These are phyloP conservation scores for Fusarium xylarioides DNA, from an alignment of 2,329 filamentous ascomycete species.

Conservation along the genomic window DNA sequence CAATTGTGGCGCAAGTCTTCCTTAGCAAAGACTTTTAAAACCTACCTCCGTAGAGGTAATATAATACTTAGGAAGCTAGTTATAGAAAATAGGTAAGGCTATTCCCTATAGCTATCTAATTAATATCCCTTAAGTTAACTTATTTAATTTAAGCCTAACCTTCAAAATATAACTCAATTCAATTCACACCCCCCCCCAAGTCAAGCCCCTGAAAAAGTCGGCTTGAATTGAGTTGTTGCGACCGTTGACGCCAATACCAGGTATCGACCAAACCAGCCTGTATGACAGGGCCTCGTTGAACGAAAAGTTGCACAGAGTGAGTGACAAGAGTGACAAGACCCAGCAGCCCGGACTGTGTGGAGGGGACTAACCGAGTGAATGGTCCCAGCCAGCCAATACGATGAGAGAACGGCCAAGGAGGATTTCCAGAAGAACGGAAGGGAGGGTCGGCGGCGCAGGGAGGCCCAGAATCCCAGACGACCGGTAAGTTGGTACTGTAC, in stretches of 20 bases:
- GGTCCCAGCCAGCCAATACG: slow-evolving; percentile 27
- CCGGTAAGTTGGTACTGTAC: slow-evolving; percentile 20
- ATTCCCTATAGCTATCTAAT: too few relatives aligned
- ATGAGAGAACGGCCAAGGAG: slow-evolving; percentile 15
- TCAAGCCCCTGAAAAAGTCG: too few relatives aligned
- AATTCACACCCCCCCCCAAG: too few relatives aligned
- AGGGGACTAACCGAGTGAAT: slow-evolving; percentile 23
- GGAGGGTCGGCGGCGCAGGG: slow-evolving; percentile 28
- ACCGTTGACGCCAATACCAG: neutral
- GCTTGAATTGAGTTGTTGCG: too few relatives aligned
- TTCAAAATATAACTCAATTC: too few relatives aligned
- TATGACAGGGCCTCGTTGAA: slow-evolving; percentile 23
- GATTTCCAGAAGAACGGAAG: slow-evolving; percentile 42
- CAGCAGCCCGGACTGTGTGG: slow-evolving; percentile 36
- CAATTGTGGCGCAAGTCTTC: too few relatives aligned
- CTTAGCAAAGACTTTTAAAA: too few relatives aligned
- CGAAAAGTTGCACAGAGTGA: neutral
- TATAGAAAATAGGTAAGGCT: too few relatives aligned
- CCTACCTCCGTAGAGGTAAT: too few relatives aligned
- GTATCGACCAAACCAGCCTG: slow-evolving; percentile 4
- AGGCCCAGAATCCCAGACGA: slow-evolving; percentile 34
- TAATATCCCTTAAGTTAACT: too few relatives aligned
- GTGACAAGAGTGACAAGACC: slow-evolving; percentile 1
- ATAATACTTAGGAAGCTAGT: too few relatives aligned
- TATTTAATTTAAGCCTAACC: too few relatives aligned